These are phyloP conservation scores for Biancaea sappan DNA, from an alignment of 306 rosid species.

Conservation along the genomic window DNA sequence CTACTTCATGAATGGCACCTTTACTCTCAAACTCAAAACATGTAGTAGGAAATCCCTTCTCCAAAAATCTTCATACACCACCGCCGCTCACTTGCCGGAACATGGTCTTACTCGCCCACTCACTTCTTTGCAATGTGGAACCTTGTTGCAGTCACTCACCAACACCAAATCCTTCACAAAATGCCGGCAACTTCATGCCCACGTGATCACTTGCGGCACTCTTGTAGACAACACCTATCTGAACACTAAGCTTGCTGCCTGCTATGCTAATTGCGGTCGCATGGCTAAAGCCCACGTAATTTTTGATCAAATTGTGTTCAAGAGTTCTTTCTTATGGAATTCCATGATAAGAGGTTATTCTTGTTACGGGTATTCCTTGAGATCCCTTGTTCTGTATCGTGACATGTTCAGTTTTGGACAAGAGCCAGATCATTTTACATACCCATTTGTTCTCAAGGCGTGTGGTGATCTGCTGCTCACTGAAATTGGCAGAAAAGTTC, in stretches of 20 bases:
- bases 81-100: not conserved
- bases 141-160: constrained; percentile 51
- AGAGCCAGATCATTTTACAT: constrained; percentile 58
- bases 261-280: constrained; percentile 50
- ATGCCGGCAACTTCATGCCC: constrained; percentile 56
- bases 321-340: constrained; percentile 57
- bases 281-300: constrained; percentile 51
- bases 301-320: constrained; percentile 40
- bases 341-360: constrained; percentile 60
- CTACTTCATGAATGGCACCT: constrained; percentile 41
- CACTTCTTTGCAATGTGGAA: constrained; percentile 59
- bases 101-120: constrained; percentile 25
- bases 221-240: constrained; percentile 51
- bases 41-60: not conserved
- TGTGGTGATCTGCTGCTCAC: constrained; percentile 53
- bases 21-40: constrained; percentile 28
- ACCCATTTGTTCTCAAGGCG: constrained; percentile 64
- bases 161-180: constrained; percentile 43
- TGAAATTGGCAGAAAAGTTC: constrained; percentile 54
- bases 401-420: constrained; percentile 46
- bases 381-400: constrained; percentile 50
- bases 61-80: constrained; percentile 21
- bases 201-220: constrained; percentile 42
- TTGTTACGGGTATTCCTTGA: constrained; percentile 30
- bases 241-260: constrained; percentile 56